These are phyloP conservation scores for Fusarium pilosicola DNA, from an alignment of 2,329 filamentous ascomycete genomes.

Conservation along the genomic window DNA sequence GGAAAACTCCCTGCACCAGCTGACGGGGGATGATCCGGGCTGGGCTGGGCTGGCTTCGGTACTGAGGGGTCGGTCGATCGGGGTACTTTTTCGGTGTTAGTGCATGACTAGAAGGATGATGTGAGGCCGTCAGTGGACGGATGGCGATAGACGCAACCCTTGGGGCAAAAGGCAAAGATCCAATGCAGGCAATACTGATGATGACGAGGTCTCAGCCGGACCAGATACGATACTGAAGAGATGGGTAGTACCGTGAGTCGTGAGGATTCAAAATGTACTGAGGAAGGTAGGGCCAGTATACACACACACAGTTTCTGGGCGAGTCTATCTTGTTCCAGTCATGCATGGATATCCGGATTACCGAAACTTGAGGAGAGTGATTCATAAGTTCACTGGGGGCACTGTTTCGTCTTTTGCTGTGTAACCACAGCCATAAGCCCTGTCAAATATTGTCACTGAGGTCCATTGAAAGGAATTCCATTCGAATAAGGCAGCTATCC, in stretches of 20 bases:
- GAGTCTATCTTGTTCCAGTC: constrained; percentile 1
- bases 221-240: not conserved
- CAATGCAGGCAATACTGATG: constrained; percentile 24
- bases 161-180: constrained; percentile 28
- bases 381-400: not conserved
- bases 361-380: not conserved
- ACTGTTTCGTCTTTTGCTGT: constrained; percentile 2
- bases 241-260: constrained; percentile 1
- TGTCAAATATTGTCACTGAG: not conserved
- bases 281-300: not conserved
- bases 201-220: constrained; percentile 15
- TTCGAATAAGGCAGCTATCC: not conserved
- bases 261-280: not conserved
- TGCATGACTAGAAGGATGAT: constrained; percentile 18
- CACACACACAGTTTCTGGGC: constrained; percentile 1
- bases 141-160: constrained; percentile 38
- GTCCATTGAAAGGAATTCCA: not conserved
- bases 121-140: constrained; percentile 22
- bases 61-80: constrained; percentile 38
- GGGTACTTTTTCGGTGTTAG: constrained; percentile 37
- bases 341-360: not conserved
- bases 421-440: not conserved
- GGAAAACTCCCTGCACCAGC: constrained; percentile 36
- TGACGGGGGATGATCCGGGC: constrained; percentile 36
- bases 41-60: constrained; percentile 38